Base-by-base conservation (phyloP, 2,329 filamentous ascomycete species). In the Pezicula radicicola region DNA sequence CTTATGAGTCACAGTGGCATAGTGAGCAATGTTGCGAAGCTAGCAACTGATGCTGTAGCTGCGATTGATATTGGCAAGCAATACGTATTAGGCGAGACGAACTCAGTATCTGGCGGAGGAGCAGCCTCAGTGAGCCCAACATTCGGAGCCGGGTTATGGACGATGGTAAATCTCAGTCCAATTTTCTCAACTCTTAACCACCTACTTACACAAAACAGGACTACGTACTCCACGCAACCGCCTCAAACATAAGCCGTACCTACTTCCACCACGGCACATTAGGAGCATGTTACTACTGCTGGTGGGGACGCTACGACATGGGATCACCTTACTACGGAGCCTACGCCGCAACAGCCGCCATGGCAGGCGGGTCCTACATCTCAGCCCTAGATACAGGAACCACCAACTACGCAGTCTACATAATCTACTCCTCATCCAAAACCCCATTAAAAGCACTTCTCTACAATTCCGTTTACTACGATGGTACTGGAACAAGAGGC, bases 231-330 rank as follows among this genome's bases (percentile, higher is more conserved):
- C 54, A 54, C 3, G 59, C 61, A 9, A 48, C 55, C 1, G 21
- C 41, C 10, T 25, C 48, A 4, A 57, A 58, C 5, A 64, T 66
- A 36, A 60, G 57, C 19, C 52, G 58, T 6, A 54, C 53, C 1
- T 65, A 64, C 40, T 66, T 61, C 39, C 63, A 66, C 25, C 63
- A 66, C 13, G 62, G 60, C 4, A 66, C 60, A 1, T 51, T 66
- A 4, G 62, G 63, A 3, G 35, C 48, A 3, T 65, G 77, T 37
- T 58, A 62, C n/a, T 64, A 66, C 36, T 65, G 63, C 44, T 66
- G 57, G 54, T 66, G 61, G 61, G 63, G 62, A 2, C 47, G 57
- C 2, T 59, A 60, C 27, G 27, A 37, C 21, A 61, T 62, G 50
- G 61, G 61, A 4, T 50, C 59, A 10, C 64, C 63, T 2, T 66